Conservation (phyloP, 306 rosid species). For the Cyclanthera cordifolia region DNA sequence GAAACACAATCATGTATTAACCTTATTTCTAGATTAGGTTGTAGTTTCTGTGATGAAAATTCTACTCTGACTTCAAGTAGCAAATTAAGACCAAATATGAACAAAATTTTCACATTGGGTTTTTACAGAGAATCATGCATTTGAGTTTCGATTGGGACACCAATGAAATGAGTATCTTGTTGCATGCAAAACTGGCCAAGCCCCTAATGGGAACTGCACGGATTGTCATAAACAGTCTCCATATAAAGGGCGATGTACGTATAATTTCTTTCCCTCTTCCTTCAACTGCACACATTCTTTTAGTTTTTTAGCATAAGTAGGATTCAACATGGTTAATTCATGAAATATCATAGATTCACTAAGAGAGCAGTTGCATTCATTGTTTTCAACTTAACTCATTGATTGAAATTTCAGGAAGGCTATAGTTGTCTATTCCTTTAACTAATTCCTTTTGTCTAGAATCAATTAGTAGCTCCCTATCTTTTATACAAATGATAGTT, state of each 20-base stretch:
- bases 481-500: background rate
- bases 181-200: slow-evolving; percentile 81
- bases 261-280: slow-evolving; percentile 12
- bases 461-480: background rate
- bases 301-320: background rate
- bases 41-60: background rate
- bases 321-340: background rate
- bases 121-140: slow-evolving; percentile 57
- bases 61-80: background rate
- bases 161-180: slow-evolving; percentile 73
- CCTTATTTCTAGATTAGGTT: background rate
- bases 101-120: background rate
- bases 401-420: background rate
- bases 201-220: slow-evolving; percentile 88
- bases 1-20: background rate
- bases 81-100: background rate
- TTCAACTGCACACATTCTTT: background rate
- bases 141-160: slow-evolving; percentile 92
- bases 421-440: background rate
- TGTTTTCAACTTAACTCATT: slow-evolving; percentile 1
- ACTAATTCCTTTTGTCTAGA: background rate
- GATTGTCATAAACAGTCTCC: slow-evolving; percentile 86
- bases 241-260: slow-evolving; percentile 94
- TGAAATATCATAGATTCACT: background rate
- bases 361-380: background rate